A percentile compares a stretch with the other conserved stretches of the same genome.
Evolutionary conservation across 2,329 filamentous ascomycete species (phyloP).

Genomic region (Neofusicoccum umdonicola): DNA sequence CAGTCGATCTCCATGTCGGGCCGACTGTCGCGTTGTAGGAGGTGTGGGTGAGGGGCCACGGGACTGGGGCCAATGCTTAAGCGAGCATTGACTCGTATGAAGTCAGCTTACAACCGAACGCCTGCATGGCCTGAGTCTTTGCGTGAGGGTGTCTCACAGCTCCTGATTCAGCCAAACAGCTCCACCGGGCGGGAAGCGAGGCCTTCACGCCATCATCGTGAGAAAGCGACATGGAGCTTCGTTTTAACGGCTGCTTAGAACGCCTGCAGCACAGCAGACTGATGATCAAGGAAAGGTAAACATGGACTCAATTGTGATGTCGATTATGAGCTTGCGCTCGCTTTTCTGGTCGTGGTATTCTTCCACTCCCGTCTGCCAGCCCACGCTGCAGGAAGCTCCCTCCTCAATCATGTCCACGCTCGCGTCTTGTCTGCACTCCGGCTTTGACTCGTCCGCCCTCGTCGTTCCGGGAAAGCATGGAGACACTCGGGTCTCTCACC

Average conservation of each 20-base stretch:
- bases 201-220: not conserved
- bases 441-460: slow-evolving; percentile 13
- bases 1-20: not conserved
- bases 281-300: not conserved
- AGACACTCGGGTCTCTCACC: not conserved
- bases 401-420: slow-evolving; percentile 18
- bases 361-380: not conserved
- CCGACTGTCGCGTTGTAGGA: not conserved
- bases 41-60: not conserved
- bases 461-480: not conserved
- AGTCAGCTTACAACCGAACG: not conserved
- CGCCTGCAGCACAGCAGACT: not conserved
- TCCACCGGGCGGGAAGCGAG: not conserved
- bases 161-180: not conserved
- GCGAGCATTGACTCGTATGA: not conserved
- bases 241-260: not conserved
- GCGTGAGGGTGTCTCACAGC: not conserved
- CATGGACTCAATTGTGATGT: not conserved
- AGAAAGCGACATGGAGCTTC: not conserved
- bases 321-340: not conserved
- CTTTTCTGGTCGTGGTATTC: not conserved
- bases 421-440: slow-evolving; percentile 13
- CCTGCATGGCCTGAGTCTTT: not conserved
- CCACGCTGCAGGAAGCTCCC: not conserved
- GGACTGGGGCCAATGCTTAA: not conserved